Evolutionary conservation across 2,329 filamentous ascomycete genomes (phyloP).

Genomic region (Monascus ruber): DNA sequence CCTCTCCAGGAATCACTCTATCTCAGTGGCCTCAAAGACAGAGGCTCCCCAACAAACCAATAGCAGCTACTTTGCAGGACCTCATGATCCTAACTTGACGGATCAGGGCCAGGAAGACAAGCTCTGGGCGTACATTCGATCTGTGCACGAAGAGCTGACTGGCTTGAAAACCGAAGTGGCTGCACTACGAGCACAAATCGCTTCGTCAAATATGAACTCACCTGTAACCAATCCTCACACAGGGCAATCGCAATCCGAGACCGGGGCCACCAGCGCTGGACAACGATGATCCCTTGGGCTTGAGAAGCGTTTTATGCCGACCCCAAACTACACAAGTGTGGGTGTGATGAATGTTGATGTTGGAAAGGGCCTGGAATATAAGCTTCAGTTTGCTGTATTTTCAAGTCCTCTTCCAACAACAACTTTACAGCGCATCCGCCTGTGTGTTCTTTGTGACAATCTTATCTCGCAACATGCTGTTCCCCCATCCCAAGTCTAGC

Average conservation of each 20-base stretch:
- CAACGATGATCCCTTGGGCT: conserved; percentile 7
- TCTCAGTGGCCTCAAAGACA: conserved; percentile 14
- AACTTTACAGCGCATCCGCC: too few relatives aligned
- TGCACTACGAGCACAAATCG: conserved; percentile 28
- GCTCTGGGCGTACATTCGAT: conserved; percentile 33
- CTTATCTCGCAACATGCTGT: too few relatives aligned
- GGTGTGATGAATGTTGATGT: too few relatives aligned
- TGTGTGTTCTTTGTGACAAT: too few relatives aligned
- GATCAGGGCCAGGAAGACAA: conserved; percentile 26
- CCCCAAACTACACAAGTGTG: too few relatives aligned
- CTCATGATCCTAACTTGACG: conserved; percentile 13
- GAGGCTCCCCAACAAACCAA: conserved; percentile 16
- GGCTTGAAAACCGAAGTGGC: conserved; percentile 32
- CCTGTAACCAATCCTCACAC: conserved; percentile 7
- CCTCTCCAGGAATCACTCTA: conserved; percentile 23
- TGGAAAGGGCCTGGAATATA: too few relatives aligned
- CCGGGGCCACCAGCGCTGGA: conserved; percentile 3
- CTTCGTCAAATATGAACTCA: conserved; percentile 16
- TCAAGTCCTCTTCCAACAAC: too few relatives aligned
- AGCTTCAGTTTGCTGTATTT: too few relatives aligned
- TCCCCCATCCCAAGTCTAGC: too few relatives aligned
- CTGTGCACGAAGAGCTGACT: conserved; percentile 31
- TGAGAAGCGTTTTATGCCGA: too few relatives aligned
- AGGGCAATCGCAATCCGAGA: conserved; percentile 6
- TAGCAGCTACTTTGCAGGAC: conserved; percentile 6